Evolutionary conservation across 352 stramenopile genomes (phyloP).

Genomic region (Globisporangium barbulae): DNA sequence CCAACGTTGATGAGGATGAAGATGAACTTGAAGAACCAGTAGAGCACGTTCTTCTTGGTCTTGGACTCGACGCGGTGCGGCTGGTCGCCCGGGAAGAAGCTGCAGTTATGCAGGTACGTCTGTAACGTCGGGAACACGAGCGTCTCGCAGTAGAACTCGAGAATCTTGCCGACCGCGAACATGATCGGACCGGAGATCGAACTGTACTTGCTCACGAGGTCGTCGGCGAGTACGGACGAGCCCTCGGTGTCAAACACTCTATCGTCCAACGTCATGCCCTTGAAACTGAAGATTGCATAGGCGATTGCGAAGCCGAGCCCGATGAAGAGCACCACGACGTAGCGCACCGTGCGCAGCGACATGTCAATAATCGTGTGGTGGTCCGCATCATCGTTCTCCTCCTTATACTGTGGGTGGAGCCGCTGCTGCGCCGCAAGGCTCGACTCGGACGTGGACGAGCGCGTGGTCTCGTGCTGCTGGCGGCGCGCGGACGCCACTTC

Average conservation of each 20-base stretch:
- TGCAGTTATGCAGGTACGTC: slow-evolving; percentile 24
- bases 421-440: background rate
- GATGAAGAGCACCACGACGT: slow-evolving; percentile 18
- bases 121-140: slow-evolving; percentile 22
- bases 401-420: background rate
- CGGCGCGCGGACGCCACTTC: background rate
- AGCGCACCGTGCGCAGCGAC: slow-evolving; percentile 21
- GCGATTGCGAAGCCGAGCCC: slow-evolving; percentile 18
- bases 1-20: slow-evolving; percentile 26
- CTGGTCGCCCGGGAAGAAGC: slow-evolving; percentile 25
- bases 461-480: background rate
- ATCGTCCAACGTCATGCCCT: slow-evolving; percentile 11
- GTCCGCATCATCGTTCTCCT: slow-evolving; percentile 15
- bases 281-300: slow-evolving; percentile 18
- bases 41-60: slow-evolving; percentile 17
- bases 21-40: slow-evolving; percentile 19
- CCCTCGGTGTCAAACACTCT: slow-evolving; percentile 16
- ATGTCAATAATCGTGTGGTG: slow-evolving; percentile 25
- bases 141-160: slow-evolving; percentile 24
- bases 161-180: slow-evolving; percentile 15
- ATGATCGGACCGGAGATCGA: slow-evolving; percentile 21
- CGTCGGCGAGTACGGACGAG: slow-evolving; percentile 12
- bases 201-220: slow-evolving; percentile 15
- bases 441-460: slow-evolving; percentile 13
- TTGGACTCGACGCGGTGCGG: slow-evolving; percentile 22